Conservation (phyloP, 2,329 filamentous ascomycete species). For the Davidsoniella eucalypti region DNA sequence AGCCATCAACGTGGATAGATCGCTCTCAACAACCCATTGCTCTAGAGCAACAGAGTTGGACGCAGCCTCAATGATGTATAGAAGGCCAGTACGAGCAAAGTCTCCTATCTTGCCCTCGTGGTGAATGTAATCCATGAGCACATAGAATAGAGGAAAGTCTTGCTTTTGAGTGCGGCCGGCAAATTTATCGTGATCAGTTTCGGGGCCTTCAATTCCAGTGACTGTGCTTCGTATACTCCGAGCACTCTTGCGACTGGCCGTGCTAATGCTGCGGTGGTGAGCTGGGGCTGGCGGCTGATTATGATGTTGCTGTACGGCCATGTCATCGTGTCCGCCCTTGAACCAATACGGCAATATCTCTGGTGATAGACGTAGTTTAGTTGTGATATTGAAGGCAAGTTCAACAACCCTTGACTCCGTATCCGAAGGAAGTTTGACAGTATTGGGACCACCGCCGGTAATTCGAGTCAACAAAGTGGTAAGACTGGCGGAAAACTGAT, state of each 20-base stretch:
- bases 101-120: conserved; percentile 89
- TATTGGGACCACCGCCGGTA: conserved; percentile 44
- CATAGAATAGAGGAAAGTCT: conserved; percentile 90
- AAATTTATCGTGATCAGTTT: conserved; percentile 56
- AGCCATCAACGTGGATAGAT: conserved; percentile 91
- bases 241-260: conserved; percentile 7
- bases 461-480: conserved; percentile 75
- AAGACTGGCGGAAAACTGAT: conserved; percentile 68
- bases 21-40: conserved; percentile 93
- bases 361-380: conserved; percentile 84
- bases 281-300: not conserved
- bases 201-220: conserved; percentile 15
- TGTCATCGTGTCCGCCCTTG: conserved; percentile 35
- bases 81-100: conserved; percentile 80
- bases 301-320: conserved; percentile 11
- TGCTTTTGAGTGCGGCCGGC: conserved; percentile 73
- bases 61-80: conserved; percentile 92
- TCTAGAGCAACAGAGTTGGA: conserved; percentile 70
- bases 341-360: conserved; percentile 87
- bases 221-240: conserved; percentile 2
- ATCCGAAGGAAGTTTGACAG: conserved; percentile 56
- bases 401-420: conserved; percentile 84
- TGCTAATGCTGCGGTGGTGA: conserved; percentile 14
- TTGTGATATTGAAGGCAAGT: conserved; percentile 86
- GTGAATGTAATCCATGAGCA: conserved; percentile 92